Conservation (phyloP, 2,329 filamentous ascomycete species). For the Penicillium hordei region DNA sequence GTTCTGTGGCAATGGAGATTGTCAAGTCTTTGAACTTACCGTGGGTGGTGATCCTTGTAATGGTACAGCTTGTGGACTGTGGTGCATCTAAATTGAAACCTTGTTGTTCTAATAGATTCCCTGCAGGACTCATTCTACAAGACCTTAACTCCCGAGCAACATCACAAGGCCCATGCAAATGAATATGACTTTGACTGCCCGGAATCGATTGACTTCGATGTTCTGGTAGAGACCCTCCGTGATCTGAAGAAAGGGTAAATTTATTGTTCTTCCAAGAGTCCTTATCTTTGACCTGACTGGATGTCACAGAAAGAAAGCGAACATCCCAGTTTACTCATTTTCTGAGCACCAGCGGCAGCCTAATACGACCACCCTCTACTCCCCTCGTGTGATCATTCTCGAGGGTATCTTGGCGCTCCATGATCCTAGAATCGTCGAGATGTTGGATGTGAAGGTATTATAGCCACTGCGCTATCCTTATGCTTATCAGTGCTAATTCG, state of each 20-base stretch:
- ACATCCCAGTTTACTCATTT: constrained; percentile 95
- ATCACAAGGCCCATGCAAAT: constrained; percentile 77
- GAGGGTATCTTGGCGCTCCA: constrained; percentile 96
- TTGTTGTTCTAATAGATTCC: constrained; percentile 1
- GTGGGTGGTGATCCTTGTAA: constrained; percentile 97
- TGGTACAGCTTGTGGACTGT: constrained; percentile 58
- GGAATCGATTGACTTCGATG: constrained; percentile 91
- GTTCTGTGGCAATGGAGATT: constrained; percentile 87
- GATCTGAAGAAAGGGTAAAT: constrained; percentile 90
- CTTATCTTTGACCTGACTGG: constrained; percentile 4
- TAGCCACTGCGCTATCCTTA: not conserved
- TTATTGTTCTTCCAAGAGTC: not conserved
- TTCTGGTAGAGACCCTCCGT: constrained; percentile 72
- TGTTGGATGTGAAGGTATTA: constrained; percentile 83
- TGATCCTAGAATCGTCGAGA: constrained; percentile 77
- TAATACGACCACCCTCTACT: constrained; percentile 86
- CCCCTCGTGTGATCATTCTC: constrained; percentile 89
- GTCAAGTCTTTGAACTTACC: constrained; percentile 86
- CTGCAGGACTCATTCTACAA: constrained; percentile 95
- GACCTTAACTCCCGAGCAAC: constrained; percentile 74
- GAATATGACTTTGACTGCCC: constrained; percentile 97
- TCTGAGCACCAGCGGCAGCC: constrained; percentile 79
- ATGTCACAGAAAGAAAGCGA: constrained; percentile 54
- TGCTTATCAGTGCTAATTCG: constrained; percentile 1
- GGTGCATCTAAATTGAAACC: not conserved